Conservation (phyloP, 2,329 filamentous ascomycete genomes). For the Macroventuria anomochaeta region DNA sequence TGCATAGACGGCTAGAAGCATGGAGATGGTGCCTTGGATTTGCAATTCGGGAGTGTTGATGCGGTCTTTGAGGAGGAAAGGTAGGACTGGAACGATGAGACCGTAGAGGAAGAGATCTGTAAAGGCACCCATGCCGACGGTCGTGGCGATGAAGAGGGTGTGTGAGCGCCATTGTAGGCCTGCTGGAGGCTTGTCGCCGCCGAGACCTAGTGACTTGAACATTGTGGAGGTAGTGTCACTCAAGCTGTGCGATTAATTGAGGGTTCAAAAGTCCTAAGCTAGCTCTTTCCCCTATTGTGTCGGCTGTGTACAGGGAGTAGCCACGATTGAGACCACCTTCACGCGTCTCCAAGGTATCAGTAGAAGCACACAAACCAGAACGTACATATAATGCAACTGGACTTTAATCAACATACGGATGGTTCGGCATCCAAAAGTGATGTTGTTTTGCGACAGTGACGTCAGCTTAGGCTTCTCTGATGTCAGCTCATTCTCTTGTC, state of each 20-base stretch:
- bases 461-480: too few species aligned
- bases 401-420: too few species aligned
- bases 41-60: constrained; percentile 56
- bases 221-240: not conserved
- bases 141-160: constrained; percentile 64
- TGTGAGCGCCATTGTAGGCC: constrained; percentile 60
- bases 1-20: constrained; percentile 62
- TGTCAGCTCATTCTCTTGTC: too few species aligned
- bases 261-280: not conserved
- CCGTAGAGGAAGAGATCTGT: constrained; percentile 67
- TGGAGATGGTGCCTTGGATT: constrained; percentile 61
- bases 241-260: not conserved
- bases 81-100: constrained; percentile 64
- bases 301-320: not conserved
- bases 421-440: too few species aligned
- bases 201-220: not conserved
- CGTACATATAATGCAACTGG: too few species aligned
- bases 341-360: not conserved
- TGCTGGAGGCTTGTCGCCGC: constrained; percentile 19
- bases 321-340: not conserved
- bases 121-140: constrained; percentile 63
- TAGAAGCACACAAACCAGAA: too few species aligned
- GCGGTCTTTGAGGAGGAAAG: constrained; percentile 62
- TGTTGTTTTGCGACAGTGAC: too few species aligned
- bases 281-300: not conserved